Conservation (phyloP, 2,329 filamentous ascomycete species). For the Verticillium albo-atrum region DNA sequence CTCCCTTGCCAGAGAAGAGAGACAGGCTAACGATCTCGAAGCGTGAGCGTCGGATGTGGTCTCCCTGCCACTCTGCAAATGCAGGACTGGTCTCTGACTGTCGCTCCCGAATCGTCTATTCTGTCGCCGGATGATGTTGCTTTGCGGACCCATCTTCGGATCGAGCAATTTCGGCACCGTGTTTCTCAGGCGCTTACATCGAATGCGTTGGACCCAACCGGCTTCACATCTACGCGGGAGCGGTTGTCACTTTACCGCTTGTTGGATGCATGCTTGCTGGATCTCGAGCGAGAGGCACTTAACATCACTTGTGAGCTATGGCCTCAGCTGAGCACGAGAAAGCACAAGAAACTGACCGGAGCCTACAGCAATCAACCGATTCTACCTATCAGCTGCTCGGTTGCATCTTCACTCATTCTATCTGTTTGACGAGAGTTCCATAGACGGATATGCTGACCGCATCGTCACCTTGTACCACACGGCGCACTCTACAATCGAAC, state of each 20-base stretch:
- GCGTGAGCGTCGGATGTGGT: not conserved
- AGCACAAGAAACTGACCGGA: no score
- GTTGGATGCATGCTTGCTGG: not conserved
- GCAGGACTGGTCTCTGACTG: not conserved
- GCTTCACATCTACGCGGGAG: not conserved
- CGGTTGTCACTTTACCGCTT: not conserved
- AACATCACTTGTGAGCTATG: not conserved
- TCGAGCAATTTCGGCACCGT: not conserved
- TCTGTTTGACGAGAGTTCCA: not conserved
- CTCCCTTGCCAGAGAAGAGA: no score
- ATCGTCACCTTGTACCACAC: not conserved
- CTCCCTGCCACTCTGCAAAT: not conserved
- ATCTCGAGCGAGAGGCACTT: not conserved
- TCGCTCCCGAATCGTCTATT: no score
- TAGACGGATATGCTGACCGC: not conserved
- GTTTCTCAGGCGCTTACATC: not conserved
- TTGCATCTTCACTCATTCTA: not conserved
- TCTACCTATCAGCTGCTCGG: not conserved
- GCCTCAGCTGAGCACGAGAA: no score
- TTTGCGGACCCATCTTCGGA: not conserved
- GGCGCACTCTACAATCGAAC: not conserved
- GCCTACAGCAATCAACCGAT: not conserved
- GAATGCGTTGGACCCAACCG: not conserved
- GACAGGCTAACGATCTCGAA: not conserved
- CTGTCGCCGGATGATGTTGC: no score